Evolutionary conservation across 2,329 filamentous ascomycete genomes (phyloP).

Genomic region (Eutypella sp.): DNA sequence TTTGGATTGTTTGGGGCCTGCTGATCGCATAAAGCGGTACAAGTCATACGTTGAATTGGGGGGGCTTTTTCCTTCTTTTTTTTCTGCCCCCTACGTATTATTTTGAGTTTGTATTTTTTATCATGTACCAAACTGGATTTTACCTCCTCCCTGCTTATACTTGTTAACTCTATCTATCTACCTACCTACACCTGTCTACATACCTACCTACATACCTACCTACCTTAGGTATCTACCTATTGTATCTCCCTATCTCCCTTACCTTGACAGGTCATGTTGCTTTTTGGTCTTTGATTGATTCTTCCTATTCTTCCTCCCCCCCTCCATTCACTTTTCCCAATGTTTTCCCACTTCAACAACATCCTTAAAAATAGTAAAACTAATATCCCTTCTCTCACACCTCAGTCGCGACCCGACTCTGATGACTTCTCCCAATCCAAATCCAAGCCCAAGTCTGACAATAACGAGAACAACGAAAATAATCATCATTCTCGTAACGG

Average conservation of each 20-base stretch:
- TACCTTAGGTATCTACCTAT: too few relatives aligned
- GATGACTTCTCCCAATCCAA: conserved; percentile 31
- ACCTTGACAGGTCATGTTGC: not conserved
- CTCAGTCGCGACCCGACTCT: conserved; percentile 35
- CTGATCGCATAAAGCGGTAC: not conserved
- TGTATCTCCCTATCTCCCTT: too few relatives aligned
- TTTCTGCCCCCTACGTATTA: too few relatives aligned
- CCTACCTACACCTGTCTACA: too few relatives aligned
- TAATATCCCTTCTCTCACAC: conserved; percentile 5
- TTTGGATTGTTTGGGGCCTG: not conserved
- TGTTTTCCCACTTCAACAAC: conserved; percentile 6
- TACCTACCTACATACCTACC: too few relatives aligned
- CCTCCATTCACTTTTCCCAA: conserved; percentile 8
- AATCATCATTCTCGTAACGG: conserved; percentile 29
- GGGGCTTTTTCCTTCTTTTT: too few relatives aligned
- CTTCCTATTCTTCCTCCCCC: conserved; percentile 11
- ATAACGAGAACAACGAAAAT: conserved; percentile 44
- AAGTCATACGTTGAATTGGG: not conserved
- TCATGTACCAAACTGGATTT: too few relatives aligned
- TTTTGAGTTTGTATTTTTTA: too few relatives aligned
- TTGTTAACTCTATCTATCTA: too few relatives aligned
- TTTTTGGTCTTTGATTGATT: conserved; percentile 1
- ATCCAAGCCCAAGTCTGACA: conserved; percentile 18
- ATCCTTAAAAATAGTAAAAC: conserved; percentile 2
- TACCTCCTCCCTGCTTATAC: too few relatives aligned